Evolutionary conservation across 768 basidiomycete genomes (phyloP).

Genomic region (Panellus pusillus): DNA sequence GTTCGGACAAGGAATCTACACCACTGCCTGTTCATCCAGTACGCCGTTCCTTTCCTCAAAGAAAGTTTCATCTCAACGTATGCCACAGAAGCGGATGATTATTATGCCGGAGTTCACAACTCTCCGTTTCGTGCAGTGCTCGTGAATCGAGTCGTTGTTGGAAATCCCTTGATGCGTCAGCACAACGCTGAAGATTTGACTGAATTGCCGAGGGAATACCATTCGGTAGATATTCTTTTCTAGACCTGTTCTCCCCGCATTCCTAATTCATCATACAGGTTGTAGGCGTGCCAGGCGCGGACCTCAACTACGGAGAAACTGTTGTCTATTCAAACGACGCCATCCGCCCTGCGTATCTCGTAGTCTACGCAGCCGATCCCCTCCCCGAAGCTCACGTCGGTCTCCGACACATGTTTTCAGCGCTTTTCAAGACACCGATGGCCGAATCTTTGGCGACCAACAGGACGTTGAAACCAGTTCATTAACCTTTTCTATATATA

Average conservation of each 20-base stretch:
- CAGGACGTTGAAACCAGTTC: slow-evolving; percentile 13
- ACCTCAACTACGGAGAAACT: slow-evolving; percentile 70
- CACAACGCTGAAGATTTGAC: slow-evolving; percentile 48
- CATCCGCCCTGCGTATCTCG: slow-evolving; percentile 62
- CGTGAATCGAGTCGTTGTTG: slow-evolving; percentile 64
- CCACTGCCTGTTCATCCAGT: slow-evolving; percentile 68
- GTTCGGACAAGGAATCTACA: slow-evolving; percentile 74
- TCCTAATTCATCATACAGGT: slow-evolving; percentile 37
- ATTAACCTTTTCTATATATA: slow-evolving; percentile 19
- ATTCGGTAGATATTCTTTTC: slow-evolving; percentile 46
- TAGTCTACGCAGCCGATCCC: slow-evolving; percentile 52
- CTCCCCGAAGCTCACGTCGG: slow-evolving; percentile 18
- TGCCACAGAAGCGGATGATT: slow-evolving; percentile 64
- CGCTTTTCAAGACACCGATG: slow-evolving; percentile 49
- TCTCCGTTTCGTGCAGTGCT: slow-evolving; percentile 51
- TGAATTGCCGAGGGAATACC: slow-evolving; percentile 55
- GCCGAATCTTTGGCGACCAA: slow-evolving; percentile 31
- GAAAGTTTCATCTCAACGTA: background rate
- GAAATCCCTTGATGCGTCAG: slow-evolving; percentile 51
- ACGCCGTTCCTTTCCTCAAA: slow-evolving; percentile 20
- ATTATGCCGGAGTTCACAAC: slow-evolving; percentile 43
- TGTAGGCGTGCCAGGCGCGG: slow-evolving; percentile 60
- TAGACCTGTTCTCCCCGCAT: background rate
- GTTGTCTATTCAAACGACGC: slow-evolving; percentile 69
- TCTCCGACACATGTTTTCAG: slow-evolving; percentile 24